These are phyloP conservation scores for California macrophylla DNA, from an alignment of 441 rosid genomes.

Conservation along the genomic window DNA sequence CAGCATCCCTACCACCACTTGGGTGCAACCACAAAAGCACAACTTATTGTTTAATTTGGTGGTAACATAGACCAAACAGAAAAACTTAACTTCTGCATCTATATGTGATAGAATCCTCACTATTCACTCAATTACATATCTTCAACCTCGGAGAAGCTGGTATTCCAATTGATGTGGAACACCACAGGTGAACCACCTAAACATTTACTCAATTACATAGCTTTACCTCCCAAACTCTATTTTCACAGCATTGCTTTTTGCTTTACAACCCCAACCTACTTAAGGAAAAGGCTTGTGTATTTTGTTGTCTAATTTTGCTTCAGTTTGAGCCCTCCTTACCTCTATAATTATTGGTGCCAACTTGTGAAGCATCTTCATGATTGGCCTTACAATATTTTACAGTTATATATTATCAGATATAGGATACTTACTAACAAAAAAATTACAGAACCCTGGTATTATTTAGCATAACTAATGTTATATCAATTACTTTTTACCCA, in stretches of 20 bases:
- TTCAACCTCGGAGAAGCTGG: not conserved
- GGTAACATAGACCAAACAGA: not conserved
- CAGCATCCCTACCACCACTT: not conserved
- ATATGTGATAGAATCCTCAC: not conserved
- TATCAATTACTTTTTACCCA: not conserved
- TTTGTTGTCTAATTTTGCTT: not conserved
- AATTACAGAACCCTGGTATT: not conserved
- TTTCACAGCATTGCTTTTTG: not conserved
- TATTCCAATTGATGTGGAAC: not conserved
- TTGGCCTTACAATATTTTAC: not conserved
- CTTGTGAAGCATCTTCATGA: not conserved
- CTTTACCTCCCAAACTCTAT: not conserved
- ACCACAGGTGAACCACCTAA: not conserved
- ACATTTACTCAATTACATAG: not conserved
- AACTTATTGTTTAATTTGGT: not conserved
- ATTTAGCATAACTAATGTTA: not conserved
- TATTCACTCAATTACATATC: not conserved
- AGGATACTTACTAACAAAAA: not conserved
- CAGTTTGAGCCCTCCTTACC: not conserved
- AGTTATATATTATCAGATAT: not conserved
- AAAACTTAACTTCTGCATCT: not conserved
- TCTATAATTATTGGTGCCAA: constrained; percentile 2
- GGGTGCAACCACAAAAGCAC: not conserved
- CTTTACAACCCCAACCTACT: not conserved
- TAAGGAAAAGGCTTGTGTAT: not conserved